These are phyloP conservation scores for Immersiporthe knoxdaviesiana DNA, from an alignment of 2,329 filamentous ascomycete genomes.

Conservation along the genomic window DNA sequence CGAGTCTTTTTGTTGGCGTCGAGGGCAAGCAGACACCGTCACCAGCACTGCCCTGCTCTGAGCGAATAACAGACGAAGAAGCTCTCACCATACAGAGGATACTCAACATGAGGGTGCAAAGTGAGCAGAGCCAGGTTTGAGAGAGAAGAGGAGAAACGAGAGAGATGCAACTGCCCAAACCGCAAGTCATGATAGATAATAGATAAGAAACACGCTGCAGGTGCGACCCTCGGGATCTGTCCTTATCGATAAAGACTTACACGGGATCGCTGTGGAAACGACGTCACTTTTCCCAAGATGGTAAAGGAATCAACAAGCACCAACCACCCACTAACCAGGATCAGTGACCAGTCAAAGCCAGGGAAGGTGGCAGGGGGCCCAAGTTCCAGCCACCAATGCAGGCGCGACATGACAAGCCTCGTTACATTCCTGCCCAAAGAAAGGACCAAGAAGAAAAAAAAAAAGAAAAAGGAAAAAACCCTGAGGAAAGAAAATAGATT, in stretches of 20 bases:
- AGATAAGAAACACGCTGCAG: too few species aligned
- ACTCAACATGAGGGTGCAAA: neutral
- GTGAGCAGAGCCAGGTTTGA: neutral
- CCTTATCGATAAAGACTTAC: constrained; percentile 9
- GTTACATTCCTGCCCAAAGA: neutral
- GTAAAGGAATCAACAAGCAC: constrained; percentile 7
- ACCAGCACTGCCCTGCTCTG: too few species aligned
- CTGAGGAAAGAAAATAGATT: neutral
- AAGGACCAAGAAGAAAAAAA: neutral
- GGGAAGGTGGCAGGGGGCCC: neutral
- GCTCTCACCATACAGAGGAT: too few species aligned
- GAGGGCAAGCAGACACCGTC: too few species aligned
- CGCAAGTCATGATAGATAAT: neutral
- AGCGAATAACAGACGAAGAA: too few species aligned
- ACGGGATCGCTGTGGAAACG: constrained; percentile 14
- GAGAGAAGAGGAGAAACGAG: neutral
- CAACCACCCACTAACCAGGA: constrained; percentile 5
- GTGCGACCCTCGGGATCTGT: neutral
- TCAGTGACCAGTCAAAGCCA: neutral
- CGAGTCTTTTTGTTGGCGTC: too few species aligned
- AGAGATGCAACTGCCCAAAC: neutral
- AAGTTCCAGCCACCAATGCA: constrained; percentile 6
- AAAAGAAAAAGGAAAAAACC: neutral
- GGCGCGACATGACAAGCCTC: neutral
- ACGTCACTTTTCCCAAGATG: constrained; percentile 3